phyloP scores from a whole-genome alignment of 805 yeast genomes.

The Lachancea dasiensis region DNA sequence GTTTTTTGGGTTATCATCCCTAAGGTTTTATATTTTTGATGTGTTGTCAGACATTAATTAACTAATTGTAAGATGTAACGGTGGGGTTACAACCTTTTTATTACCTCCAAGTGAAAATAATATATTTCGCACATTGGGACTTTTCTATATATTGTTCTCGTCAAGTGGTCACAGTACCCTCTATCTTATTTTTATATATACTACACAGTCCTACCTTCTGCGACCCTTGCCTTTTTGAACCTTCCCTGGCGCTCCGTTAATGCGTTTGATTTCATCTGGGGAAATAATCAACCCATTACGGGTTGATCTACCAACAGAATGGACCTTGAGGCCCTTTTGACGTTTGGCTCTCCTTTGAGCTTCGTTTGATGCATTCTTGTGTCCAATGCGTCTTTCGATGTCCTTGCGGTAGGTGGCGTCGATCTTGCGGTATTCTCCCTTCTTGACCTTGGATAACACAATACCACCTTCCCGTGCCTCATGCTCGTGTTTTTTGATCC shows the following conservation, averaged over 20 bases:
- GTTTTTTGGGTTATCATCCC: no score
- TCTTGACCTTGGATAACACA: conserved; percentile 63
- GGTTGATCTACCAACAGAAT: conserved; percentile 70
- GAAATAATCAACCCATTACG: conserved; percentile 72
- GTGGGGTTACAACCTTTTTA: no score
- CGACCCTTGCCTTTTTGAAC: background rate
- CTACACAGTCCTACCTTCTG: background rate
- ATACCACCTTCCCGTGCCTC: conserved; percentile 91
- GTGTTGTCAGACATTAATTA: no score
- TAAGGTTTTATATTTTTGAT: no score
- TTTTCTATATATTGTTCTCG: background rate
- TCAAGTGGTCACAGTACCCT: no score
- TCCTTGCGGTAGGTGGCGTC: conserved; percentile 41
- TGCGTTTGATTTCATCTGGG: conserved; percentile 54
- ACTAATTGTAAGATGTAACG: no score
- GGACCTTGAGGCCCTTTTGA: conserved; percentile 74
- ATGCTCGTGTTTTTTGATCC: conserved; percentile 52
- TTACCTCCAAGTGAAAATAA: no score
- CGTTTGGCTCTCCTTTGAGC: conserved; percentile 39
- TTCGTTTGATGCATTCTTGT: conserved; percentile 46
- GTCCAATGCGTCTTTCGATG: conserved; percentile 38
- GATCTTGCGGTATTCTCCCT: conserved; percentile 58
- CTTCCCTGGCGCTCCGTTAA: conserved; percentile 25
- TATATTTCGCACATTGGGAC: background rate
- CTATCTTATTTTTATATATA: no score